Base-by-base conservation (phyloP, 345 rosid species). In the Acer yangbiense region DNA sequence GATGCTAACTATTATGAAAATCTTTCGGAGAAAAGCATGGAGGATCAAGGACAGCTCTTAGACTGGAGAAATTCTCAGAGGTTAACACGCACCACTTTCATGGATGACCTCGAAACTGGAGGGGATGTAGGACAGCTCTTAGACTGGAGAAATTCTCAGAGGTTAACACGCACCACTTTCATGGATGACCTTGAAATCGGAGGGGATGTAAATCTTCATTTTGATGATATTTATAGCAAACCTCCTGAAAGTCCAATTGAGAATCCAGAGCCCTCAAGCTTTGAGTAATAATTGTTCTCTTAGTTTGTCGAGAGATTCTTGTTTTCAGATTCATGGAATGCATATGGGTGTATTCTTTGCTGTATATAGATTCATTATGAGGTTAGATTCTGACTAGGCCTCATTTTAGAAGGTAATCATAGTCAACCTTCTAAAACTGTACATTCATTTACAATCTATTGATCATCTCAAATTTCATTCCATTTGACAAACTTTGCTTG, bases 201-300 rank as follows among this genome's bases (percentile, higher is more conserved):
- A 50, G 89, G 86, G 52, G 78, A 76, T 20, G 46, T 91, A 48
- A 85, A 78, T 82, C 97, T 96, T 50, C 94, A 94, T 82, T 96
- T 96, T 69, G 98, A 85, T 69, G 94, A 94, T 80, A 76, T 96
- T 76, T 96, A 88, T 81, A 87, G 88, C 86, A 83, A 84, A 78
- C 93, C 92, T 21, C 94, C 90, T 5, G 86, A 86, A 77, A 88
- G 87, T 72, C 88, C 87, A 17, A 72, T 72, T 0, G 71, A 78
- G 55, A 75, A 77, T 75, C 60, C 77, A 41, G 82, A 79, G 46
- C 79, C 78, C 21, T 72, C 65, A 14, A 79, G 80, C 79, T 76
- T 87, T 23, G 75, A 66, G 69, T 72, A 52, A 63, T 68, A 65
- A 65, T 60, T 12, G 43, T 61, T n/a, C 35, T 23, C 44, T 43